Conservation (phyloP, 23 red algal species). For the Gracilariopsis chorda region DNA sequence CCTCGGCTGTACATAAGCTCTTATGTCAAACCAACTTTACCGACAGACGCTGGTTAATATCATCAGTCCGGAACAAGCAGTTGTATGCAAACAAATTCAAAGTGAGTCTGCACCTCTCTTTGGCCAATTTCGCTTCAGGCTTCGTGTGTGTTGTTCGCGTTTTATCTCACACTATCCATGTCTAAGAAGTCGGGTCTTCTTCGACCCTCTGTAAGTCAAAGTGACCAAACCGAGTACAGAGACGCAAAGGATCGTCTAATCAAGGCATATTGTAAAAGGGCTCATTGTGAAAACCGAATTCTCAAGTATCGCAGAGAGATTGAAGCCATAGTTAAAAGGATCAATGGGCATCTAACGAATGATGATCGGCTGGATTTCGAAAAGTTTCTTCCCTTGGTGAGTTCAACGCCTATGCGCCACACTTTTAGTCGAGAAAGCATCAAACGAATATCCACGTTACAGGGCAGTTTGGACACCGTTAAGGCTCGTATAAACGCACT, state of each 20-base stretch:
- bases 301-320: not conserved
- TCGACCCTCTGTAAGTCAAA: no score
- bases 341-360: not conserved
- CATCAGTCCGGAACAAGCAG: no score
- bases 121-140: no score
- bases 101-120: no score
- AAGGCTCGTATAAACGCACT: not conserved
- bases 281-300: slow-evolving; percentile 16
- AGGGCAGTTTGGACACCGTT: not conserved
- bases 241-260: not conserved
- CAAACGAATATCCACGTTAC: not conserved
- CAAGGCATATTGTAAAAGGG: not conserved
- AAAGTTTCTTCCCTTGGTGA: not conserved
- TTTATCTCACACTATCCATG: no score
- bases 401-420: not conserved
- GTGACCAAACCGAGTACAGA: not conserved
- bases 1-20: no score
- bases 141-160: no score
- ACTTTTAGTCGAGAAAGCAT: not conserved
- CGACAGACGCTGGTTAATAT: no score
- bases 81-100: no score
- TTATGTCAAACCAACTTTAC: no score
- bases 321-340: not conserved
- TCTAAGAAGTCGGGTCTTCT: no score
- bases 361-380: not conserved